Evolutionary conservation across 208 protist genomes (phyloP).

Genomic region (Trypanosoma theileri): DNA sequence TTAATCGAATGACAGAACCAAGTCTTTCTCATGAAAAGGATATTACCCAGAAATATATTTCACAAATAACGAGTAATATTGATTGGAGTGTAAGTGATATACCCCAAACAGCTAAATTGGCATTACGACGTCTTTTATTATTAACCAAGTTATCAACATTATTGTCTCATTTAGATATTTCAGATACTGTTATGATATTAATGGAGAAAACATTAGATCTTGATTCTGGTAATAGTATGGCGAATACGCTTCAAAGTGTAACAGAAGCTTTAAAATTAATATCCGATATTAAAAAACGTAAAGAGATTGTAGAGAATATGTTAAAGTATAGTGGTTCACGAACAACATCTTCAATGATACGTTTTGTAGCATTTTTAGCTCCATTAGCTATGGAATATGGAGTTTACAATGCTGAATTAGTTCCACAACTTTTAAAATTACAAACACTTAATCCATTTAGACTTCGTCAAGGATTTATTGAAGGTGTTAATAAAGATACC

Average conservation of each 20-base stretch:
- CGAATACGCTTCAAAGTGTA: conserved; percentile 23
- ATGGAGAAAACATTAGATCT: conserved; percentile 14
- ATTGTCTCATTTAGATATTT: conserved; percentile 11
- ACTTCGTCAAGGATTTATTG: conserved; percentile 23
- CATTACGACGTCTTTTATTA: conserved; percentile 17
- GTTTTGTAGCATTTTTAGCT: conserved; percentile 45
- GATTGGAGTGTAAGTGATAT: conserved; percentile 9
- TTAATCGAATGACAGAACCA: conserved; percentile 5
- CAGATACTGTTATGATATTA: conserved; percentile 6
- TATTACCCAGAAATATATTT: conserved; percentile 4
- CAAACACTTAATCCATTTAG: conserved; percentile 35
- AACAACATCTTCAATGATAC: conserved; percentile 27
- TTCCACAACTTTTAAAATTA: conserved; percentile 40
- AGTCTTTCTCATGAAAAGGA: background rate
- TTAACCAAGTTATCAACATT: conserved; percentile 12
- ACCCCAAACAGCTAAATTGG: background rate
- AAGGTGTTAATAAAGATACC: conserved; percentile 10
- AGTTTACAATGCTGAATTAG: conserved; percentile 29
- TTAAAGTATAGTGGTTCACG: conserved; percentile 33
- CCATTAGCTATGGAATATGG: conserved; percentile 29
- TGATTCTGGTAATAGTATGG: conserved; percentile 25
- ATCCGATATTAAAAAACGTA: conserved; percentile 14
- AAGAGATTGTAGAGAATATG: conserved; percentile 32
- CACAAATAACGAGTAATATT: conserved; percentile 3
- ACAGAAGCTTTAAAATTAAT: conserved; percentile 18